Percentiles rank a stretch among this genome's conserved stretches.
Evolutionary conservation across 495 filamentous ascomycete species (phyloP).

Genomic region (Penicillium crystallinum): DNA sequence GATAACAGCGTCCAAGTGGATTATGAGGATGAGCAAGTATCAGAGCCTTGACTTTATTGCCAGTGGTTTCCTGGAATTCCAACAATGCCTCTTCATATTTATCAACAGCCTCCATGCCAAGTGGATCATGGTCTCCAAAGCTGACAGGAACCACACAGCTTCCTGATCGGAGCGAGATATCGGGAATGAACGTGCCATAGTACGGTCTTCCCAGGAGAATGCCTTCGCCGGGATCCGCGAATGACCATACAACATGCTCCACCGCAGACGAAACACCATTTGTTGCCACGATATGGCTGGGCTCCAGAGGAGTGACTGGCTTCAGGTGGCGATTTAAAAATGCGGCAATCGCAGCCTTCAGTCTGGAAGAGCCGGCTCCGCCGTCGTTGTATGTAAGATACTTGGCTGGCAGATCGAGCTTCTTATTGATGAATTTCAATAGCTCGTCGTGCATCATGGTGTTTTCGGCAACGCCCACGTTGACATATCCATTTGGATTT

Average conservation of each 20-base stretch:
- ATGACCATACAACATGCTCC: slow-evolving; percentile 39
- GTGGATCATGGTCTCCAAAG: slow-evolving; percentile 43
- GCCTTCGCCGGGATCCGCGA: slow-evolving; percentile 44
- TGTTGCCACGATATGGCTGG: slow-evolving; percentile 39
- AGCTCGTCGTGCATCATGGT: slow-evolving; percentile 35
- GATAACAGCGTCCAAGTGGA: slow-evolving; percentile 55
- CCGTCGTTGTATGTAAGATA: slow-evolving; percentile 44
- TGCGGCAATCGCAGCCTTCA: slow-evolving; percentile 38
- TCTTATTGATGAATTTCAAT: slow-evolving; percentile 25
- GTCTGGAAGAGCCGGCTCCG: slow-evolving; percentile 24
- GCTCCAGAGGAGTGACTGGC: slow-evolving; percentile 30
- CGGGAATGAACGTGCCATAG: slow-evolving; percentile 45
- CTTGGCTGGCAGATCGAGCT: slow-evolving; percentile 27
- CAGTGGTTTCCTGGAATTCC: slow-evolving; percentile 17
- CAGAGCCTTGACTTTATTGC: slow-evolving; percentile 41
- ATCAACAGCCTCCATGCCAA: slow-evolving; percentile 34
- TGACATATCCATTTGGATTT: slow-evolving; percentile 34
- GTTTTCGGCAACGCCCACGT: slow-evolving; percentile 40
- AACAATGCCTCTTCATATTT: slow-evolving; percentile 39
- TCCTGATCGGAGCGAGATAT: slow-evolving; percentile 25
- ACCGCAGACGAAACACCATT: slow-evolving; percentile 45
- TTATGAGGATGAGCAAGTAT: slow-evolving; percentile 60
- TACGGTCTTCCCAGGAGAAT: slow-evolving; percentile 47
- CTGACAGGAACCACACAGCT: slow-evolving; percentile 36
- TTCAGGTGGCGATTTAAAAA: slow-evolving; percentile 43